Base-by-base conservation (phyloP, 768 basidiomycete genomes). In the Tricholoma saponaceum region DNA sequence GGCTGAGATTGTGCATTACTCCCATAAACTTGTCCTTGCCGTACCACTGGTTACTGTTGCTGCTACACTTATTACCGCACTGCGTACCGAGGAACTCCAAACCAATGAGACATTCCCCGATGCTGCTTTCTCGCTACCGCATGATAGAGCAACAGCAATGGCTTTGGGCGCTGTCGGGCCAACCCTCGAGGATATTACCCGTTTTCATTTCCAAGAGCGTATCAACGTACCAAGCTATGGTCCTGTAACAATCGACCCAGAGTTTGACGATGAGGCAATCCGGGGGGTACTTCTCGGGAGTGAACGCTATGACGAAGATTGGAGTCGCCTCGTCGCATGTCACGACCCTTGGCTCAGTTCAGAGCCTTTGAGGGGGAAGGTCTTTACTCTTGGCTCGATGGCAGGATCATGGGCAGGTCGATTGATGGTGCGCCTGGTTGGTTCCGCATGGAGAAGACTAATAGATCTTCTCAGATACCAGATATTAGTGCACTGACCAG, bases 331-430 rank as follows among this genome's bases (percentile, higher is more conserved):
- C 22, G 77, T 76, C 4, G 66, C 70, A 7, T 82, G 80, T 52
- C 66, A 74, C 56, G 70, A 79, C 52, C 68, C 73, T 4, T 74
- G 70, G 66, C 61, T 66, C 22, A 63, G 64, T 30, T 66, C 72
- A 41, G 65, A 67, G n/a, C 72, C 76, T 12, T 62, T 79, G 26
- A 73, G 74, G 58, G 77, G 78, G 20, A 60, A 68, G 2, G 72
- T 81, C 20, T 81, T 76, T 59, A 65, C 67, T n/a, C 69, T 72
- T 20, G 83, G 82, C 22, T 68, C 75, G 3, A 52, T 82, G 10
- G 62, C 65, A 37, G 83, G 81, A 26, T 67, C 66, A 10, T 83
- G 81, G 81, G 70, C 67, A 22, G 82, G 82, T 12, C 77, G 75
- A 51, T 72, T 76, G 39, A 54, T 78, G 60, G 83, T 80, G 65